Base-by-base conservation (phyloP, 192 early-diverging fungal species). In the Backusella circina region DNA sequence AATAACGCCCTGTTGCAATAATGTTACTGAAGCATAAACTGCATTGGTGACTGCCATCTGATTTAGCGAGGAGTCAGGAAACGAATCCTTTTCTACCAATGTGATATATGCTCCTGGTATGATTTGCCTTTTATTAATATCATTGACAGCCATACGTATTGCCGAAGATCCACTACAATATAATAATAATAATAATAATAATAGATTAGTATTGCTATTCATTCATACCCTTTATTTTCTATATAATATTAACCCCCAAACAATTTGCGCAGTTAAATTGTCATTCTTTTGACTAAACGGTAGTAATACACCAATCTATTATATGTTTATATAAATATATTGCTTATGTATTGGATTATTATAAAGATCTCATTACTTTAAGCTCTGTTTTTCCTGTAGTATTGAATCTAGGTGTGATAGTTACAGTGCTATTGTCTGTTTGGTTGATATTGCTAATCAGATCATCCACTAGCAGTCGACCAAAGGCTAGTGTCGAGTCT, bases 91-190 rank as follows among this genome's bases (percentile, higher is more conserved):
- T 44, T 85, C 78, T 3, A 87, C 81, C 37, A 87, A 21, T 2
- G 86, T 85, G 33, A 87, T 79, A 33, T 80, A 87, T 1, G 84
- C 86, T 1, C 82, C 84, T 16, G 86, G 84, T 30, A 87, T 87
- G 5, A 83, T n/a, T 16, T 77, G 75, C 18, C 74, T 71, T 2
- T 64, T 71, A 73, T 87, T 87, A 54, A 87, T 87, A 66, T 87
- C 82, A 21, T 83, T 82, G 2, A 80, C 84, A 21, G 86, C 86
- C 75, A 87, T 47, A 26, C 86, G 77, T 30, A 87, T 87, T 5
- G 86, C 86, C 8, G 86, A 87, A n/a, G 82, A 79, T 3, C 86
- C 86, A 75, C 86, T 87, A 65, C 12, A 67, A 13, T 18, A 74
- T 65, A 41, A 65, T 36, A 71, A 66, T 65, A 33, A 65, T 65